Base-by-base conservation (phyloP, 2,329 filamentous ascomycete species). In the Cadophora gregata region DNA sequence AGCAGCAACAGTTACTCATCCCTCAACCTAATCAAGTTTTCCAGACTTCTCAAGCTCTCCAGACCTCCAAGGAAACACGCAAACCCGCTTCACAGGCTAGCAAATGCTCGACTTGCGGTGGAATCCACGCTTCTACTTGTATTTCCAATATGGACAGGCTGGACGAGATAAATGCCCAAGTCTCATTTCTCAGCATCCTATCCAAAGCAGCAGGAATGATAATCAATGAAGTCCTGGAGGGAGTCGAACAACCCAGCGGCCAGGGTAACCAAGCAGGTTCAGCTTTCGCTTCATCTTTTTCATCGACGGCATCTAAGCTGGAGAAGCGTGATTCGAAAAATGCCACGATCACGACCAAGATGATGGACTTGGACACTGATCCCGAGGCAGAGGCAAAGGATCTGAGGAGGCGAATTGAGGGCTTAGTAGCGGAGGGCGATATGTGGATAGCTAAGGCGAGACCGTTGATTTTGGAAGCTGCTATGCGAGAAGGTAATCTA, bases 401-500 rank as follows among this genome's bases (percentile, higher is more conserved):
- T 6, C n/a, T 47, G 10, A 47, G 9, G 2, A 1, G 1, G 7
- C 19, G 19, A 1, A 5, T 47, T 4, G 42, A 47, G 10, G 14
- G 6, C 6, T 21, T 47, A 21, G 5, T 47, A 8, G 1, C n/a
- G 14, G 42, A 47, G 6, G 10, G n/a, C 19, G 5, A 47, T 21
- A n/a, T 12, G 8, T 58, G 53, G 53, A 3, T 7, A 9, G 53
- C 14, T n/a, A 58, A 38, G 7, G 33, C 31, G 6, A 24, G 31
- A 16, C 53, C 31, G 1, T 33, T 58, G 7, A 24, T 36, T 4
- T 7, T 58, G n/a, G 53, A 58, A 38, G 19, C 31, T 25, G 53
- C 53, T 58, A 58, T 58, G 53, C n/a, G 53, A 8, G 31, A 38
- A 10, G 53, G 53, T 1, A n/a, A 58, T 25, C 16, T 58, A n/a